Evolutionary conservation across 352 stramenopile species (phyloP).

Genomic region (Globisporangium carolinianum): DNA sequence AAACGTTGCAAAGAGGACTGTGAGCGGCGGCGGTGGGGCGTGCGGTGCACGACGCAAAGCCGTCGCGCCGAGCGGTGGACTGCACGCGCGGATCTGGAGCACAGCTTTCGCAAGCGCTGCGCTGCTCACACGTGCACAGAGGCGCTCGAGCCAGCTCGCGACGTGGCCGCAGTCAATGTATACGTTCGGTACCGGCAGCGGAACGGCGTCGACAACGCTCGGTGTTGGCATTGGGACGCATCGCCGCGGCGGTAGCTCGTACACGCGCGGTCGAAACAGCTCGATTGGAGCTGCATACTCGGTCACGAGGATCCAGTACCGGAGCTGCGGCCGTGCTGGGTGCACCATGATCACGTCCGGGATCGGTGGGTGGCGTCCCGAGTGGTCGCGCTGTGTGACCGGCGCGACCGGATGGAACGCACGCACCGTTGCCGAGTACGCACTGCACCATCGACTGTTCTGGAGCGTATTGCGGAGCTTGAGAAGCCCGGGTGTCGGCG

Average conservation of each 20-base stretch:
- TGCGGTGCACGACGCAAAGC: slow-evolving; percentile 74
- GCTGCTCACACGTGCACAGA: slow-evolving; percentile 41
- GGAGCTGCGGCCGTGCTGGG: slow-evolving; percentile 41
- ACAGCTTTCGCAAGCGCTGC: slow-evolving; percentile 48
- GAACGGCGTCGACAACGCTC: slow-evolving; percentile 65
- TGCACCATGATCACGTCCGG: slow-evolving; percentile 58
- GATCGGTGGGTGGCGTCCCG: slow-evolving; percentile 21
- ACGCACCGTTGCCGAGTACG: slow-evolving; percentile 51
- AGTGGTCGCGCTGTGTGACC: slow-evolving; percentile 72
- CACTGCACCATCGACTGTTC: slow-evolving; percentile 57
- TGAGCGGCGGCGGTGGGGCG: slow-evolving; percentile 59
- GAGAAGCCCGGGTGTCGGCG: slow-evolving; percentile 49
- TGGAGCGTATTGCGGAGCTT: slow-evolving; percentile 81
- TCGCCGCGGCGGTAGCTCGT: slow-evolving; percentile 68
- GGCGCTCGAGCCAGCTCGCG: slow-evolving; percentile 60
- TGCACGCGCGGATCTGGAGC: slow-evolving; percentile 66
- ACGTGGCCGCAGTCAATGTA: slow-evolving; percentile 56
- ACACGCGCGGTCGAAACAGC: slow-evolving; percentile 79
- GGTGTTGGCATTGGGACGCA: slow-evolving; percentile 86
- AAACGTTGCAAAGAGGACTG: slow-evolving; percentile 90
- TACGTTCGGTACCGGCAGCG: slow-evolving; percentile 61
- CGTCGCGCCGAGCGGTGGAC: slow-evolving; percentile 40
- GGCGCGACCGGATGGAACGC: slow-evolving; percentile 68
- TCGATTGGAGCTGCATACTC: slow-evolving; percentile 53
- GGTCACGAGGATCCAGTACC: slow-evolving; percentile 61